These are phyloP conservation scores for Colletotrichum sojae DNA, from an alignment of 2,329 filamentous ascomycete species.

Conservation along the genomic window DNA sequence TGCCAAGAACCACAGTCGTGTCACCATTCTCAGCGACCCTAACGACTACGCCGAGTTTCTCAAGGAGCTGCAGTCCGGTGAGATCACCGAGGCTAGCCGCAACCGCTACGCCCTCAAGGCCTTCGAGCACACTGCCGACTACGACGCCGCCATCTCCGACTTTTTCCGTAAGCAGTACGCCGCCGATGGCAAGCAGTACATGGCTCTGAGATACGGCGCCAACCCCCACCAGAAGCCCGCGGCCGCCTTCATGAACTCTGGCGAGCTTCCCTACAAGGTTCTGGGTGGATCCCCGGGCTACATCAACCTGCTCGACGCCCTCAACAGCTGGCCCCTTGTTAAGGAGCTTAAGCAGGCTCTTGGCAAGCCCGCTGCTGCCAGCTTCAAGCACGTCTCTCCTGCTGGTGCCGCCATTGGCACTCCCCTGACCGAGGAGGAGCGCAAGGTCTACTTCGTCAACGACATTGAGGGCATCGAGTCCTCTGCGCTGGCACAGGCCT, in stretches of 20 bases:
- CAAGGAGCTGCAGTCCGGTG: conserved; percentile 87
- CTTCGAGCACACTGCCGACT: conserved; percentile 98
- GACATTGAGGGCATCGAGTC: conserved; percentile 91
- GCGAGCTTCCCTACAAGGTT: conserved; percentile 92
- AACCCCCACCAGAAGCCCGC: conserved; percentile 99
- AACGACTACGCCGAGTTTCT: conserved; percentile 95
- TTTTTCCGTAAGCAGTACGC: conserved; percentile 99
- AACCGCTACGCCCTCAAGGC: conserved; percentile 96
- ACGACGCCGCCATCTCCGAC: conserved; percentile 92
- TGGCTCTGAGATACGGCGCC: conserved; percentile 91
- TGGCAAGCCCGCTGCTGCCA: conserved; percentile 90
- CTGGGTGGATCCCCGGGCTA: conserved; percentile 92
- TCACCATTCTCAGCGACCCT: conserved; percentile 96
- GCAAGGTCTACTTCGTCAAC: conserved; percentile 98
- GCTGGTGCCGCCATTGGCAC: conserved; percentile 95
- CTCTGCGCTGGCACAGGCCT: conserved; percentile 91
- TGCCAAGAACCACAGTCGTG: conserved; percentile 96
- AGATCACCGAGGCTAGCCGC: conserved; percentile 87
- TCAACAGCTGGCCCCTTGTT: conserved; percentile 97
- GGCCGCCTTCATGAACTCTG: conserved; percentile 81
- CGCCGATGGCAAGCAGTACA: conserved; percentile 83
- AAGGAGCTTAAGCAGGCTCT: conserved; percentile 95
- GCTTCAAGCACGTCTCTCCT: conserved; percentile 99
- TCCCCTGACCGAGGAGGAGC: conserved; percentile 87
- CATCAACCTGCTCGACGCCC: conserved; percentile 95